Evolutionary conservation across 805 yeast genomes (phyloP).

Genomic region (Candida taoyuanica): DNA sequence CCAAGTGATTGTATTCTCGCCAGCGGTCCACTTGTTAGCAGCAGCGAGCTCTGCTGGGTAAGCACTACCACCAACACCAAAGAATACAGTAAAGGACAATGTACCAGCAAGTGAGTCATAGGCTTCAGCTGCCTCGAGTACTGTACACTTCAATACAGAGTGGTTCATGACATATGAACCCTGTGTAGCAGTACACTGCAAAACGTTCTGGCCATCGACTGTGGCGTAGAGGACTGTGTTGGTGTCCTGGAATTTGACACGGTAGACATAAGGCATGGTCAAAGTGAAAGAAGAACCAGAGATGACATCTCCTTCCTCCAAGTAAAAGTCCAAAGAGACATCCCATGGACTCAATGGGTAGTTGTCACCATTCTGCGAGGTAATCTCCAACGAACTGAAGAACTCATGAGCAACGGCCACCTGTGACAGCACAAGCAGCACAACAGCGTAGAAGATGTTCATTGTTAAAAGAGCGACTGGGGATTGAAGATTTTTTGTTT

Average conservation of each 20-base stretch:
- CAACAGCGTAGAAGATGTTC: constrained; percentile 6
- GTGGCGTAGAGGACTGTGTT: constrained; percentile 18
- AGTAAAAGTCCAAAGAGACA: constrained; percentile 27
- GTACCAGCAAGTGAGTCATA: constrained; percentile 25
- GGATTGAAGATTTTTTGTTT: too few relatives aligned
- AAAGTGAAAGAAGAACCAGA: constrained; percentile 22
- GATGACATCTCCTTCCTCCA: constrained; percentile 23
- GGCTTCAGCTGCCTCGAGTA: constrained; percentile 18
- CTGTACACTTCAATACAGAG: constrained; percentile 30
- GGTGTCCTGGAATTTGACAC: constrained; percentile 29
- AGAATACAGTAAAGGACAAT: constrained; percentile 28
- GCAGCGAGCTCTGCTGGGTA: constrained; percentile 29
- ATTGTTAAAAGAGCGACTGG: constrained; percentile 1
- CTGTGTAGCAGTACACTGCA: constrained; percentile 31
- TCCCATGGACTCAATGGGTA: constrained; percentile 32
- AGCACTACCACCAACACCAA: constrained; percentile 33
- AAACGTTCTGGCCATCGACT: constrained; percentile 26
- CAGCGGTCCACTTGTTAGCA: constrained; percentile 28
- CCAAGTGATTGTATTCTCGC: constrained; percentile 27
- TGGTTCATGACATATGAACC: constrained; percentile 30
- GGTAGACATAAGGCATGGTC: constrained; percentile 30
- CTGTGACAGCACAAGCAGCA: constrained; percentile 5
- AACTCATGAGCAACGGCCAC: constrained; percentile 5
- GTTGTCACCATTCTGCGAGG: constrained; percentile 9
- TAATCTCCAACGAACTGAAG: constrained; percentile 8